Percentiles rank a stretch among this genome's conserved stretches.
These are phyloP conservation scores for Allodekkera sacchari DNA, from an alignment of 805 yeast species.

Conservation along the genomic window DNA sequence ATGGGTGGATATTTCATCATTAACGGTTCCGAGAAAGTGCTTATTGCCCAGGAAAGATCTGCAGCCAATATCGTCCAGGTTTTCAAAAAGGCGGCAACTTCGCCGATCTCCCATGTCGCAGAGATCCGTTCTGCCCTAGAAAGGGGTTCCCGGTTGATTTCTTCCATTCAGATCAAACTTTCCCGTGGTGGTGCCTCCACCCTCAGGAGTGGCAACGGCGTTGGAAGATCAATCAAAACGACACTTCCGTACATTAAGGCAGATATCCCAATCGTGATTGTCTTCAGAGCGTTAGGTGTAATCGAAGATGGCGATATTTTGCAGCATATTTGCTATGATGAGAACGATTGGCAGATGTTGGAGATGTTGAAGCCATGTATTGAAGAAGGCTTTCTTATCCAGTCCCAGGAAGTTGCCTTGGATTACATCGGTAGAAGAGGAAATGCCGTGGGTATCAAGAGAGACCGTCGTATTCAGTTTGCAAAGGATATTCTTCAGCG, in stretches of 20 bases:
- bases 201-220: slow-evolving; percentile 39
- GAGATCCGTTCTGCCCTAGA: slow-evolving; percentile 96
- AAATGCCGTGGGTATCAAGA: slow-evolving; percentile 89
- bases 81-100: slow-evolving; percentile 93
- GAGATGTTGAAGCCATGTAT: slow-evolving; percentile 99
- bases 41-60: slow-evolving; percentile 97
- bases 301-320: slow-evolving; percentile 98
- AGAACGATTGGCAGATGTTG: slow-evolving; percentile 98
- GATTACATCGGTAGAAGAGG: slow-evolving; percentile 99
- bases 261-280: slow-evolving; percentile 94
- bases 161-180: slow-evolving; percentile 89
- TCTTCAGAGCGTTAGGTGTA: slow-evolving; percentile 95
- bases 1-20: slow-evolving; percentile 99
- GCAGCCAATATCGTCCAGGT: slow-evolving; percentile 99
- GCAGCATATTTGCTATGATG: slow-evolving; percentile 97
- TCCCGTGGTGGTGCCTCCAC: slow-evolving; percentile 42
- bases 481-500: slow-evolving; percentile 95
- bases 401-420: slow-evolving; percentile 95
- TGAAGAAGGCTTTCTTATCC: slow-evolving; percentile 97
- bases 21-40: slow-evolving; percentile 96
- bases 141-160: slow-evolving; percentile 91
- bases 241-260: slow-evolving; percentile 94
- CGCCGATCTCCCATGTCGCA: slow-evolving; percentile 92
- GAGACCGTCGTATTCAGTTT: slow-evolving; percentile 96
- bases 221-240: slow-evolving; percentile 84